phyloP scores from a whole-genome alignment of 2,329 filamentous ascomycete genomes.

The Venturia asperata region DNA sequence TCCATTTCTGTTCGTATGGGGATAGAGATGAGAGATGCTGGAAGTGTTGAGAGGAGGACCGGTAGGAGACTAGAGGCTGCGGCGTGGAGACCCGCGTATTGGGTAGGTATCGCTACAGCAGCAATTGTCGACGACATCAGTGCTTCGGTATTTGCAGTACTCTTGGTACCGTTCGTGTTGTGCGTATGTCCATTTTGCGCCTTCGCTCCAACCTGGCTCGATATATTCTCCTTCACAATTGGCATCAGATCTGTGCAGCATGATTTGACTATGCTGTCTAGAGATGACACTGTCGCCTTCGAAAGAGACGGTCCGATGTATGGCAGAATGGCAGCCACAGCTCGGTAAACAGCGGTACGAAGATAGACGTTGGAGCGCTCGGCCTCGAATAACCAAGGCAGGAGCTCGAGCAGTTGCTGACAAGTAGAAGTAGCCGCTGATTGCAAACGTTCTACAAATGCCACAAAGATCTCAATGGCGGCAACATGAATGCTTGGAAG shows the following conservation, averaged over 20 bases:
- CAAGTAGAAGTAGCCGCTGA: conserved; percentile 52
- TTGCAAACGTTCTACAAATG: conserved; percentile 53
- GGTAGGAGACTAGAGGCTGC: conserved; percentile 59
- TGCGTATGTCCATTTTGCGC: conserved; percentile 30
- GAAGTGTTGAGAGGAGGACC: conserved; percentile 54
- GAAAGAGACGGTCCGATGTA: conserved; percentile 59
- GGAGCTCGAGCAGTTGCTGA: conserved; percentile 61
- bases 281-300: conserved; percentile 56
- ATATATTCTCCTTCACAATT: conserved; percentile 26
- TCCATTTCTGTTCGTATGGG: conserved; percentile 69
- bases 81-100: conserved; percentile 13
- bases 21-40: conserved; percentile 60
- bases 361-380: conserved; percentile 46
- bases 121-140: background rate
- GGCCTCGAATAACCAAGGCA: conserved; percentile 60
- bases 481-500: conserved; percentile 69
- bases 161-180: conserved; percentile 63
- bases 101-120: background rate
- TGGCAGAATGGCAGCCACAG: conserved; percentile 52
- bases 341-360: conserved; percentile 53
- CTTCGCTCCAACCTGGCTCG: conserved; percentile 33
- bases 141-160: conserved; percentile 45
- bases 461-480: conserved; percentile 55
- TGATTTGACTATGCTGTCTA: conserved; percentile 55
- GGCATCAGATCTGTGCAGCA: conserved; percentile 70